phyloP scores from a whole-genome alignment of 345 rosid genomes.

The Brassica nigra region DNA sequence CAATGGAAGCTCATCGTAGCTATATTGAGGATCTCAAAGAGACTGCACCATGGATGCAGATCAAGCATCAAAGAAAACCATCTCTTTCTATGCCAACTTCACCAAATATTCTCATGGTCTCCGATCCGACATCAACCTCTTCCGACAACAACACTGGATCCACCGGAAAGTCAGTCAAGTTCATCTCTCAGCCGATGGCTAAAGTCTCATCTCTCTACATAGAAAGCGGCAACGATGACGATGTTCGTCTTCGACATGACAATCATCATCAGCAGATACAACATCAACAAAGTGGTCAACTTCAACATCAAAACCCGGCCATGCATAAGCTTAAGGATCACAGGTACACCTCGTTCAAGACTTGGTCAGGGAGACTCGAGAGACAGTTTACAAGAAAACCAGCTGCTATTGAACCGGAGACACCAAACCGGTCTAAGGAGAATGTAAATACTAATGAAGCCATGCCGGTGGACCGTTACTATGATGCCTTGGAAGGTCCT shows the following conservation, averaged over 20 bases:
- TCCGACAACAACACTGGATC: slow-evolving; percentile 18
- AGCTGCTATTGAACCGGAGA: slow-evolving; percentile 40
- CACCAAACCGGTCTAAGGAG: slow-evolving; percentile 15
- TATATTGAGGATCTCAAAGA: slow-evolving; percentile 20
- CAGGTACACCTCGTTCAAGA: slow-evolving; percentile 76
- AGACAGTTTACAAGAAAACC: slow-evolving; percentile 67
- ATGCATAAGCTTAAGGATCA: slow-evolving; percentile 50
- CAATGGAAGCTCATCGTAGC: slow-evolving; percentile 24
- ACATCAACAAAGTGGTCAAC: not conserved
- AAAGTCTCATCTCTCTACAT: slow-evolving; percentile 36
- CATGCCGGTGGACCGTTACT: slow-evolving; percentile 73
- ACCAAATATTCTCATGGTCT: slow-evolving; percentile 39
- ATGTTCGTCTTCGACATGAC: not conserved
- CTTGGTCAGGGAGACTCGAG: slow-evolving; percentile 85
- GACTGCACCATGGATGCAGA: slow-evolving; percentile 16
- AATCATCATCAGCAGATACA: not conserved
- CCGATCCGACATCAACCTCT: slow-evolving; percentile 34
- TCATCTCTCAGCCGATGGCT: slow-evolving; percentile 72
- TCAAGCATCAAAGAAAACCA: slow-evolving; percentile 44
- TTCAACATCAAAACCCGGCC: slow-evolving; percentile 38
- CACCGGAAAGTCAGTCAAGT: slow-evolving; percentile 36
- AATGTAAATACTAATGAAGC: slow-evolving; percentile 35
- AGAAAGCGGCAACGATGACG: slow-evolving; percentile 19
- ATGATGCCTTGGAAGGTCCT: slow-evolving; percentile 84
- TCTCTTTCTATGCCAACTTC: slow-evolving; percentile 76